Conservation (phyloP, 2,329 filamentous ascomycete genomes). For the Botrytis fabae region DNA sequence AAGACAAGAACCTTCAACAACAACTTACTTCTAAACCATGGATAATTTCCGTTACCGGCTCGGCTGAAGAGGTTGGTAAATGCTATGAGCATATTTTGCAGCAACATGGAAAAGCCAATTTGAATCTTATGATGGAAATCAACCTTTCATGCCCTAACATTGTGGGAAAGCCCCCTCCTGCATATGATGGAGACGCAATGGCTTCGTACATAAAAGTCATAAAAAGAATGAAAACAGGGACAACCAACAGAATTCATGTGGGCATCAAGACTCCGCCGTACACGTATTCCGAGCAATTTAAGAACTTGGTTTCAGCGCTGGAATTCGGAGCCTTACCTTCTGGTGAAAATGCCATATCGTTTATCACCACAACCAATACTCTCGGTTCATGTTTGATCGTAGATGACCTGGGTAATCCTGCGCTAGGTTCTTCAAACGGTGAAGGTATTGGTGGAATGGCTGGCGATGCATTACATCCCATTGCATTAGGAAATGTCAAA, state of each 20-base stretch:
- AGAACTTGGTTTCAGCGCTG: constrained; percentile 55
- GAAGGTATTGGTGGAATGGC: constrained; percentile 69
- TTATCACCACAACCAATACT: constrained; percentile 75
- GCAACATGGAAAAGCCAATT: constrained; percentile 40
- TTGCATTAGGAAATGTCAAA: constrained; percentile 74
- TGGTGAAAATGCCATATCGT: constrained; percentile 53
- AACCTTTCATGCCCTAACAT: constrained; percentile 83
- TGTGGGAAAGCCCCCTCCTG: constrained; percentile 64
- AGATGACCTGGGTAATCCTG: constrained; percentile 38
- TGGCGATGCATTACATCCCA: constrained; percentile 68
- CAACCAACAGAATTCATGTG: constrained; percentile 37
- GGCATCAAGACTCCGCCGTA: constrained; percentile 79
- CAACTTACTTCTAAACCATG: constrained; percentile 53
- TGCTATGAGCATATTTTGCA: constrained; percentile 50
- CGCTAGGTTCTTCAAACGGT: constrained; percentile 53
- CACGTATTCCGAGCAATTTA: constrained; percentile 67
- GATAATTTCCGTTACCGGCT: constrained; percentile 71
- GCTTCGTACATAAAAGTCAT: constrained; percentile 52
- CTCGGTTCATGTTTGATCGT: constrained; percentile 68
- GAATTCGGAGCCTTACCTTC: constrained; percentile 26
- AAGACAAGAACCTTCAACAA: constrained; percentile 25
- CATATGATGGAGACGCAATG: constrained; percentile 59
- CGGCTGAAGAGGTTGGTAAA: constrained; percentile 53
- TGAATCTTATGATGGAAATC: constrained; percentile 63
- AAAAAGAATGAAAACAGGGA: constrained; percentile 4